Percentiles rank a stretch among this genome's conserved stretches.
These are phyloP conservation scores for Taphrina wiesneri DNA, from an alignment of 1,139 yeast genomes.

Conservation along the genomic window DNA sequence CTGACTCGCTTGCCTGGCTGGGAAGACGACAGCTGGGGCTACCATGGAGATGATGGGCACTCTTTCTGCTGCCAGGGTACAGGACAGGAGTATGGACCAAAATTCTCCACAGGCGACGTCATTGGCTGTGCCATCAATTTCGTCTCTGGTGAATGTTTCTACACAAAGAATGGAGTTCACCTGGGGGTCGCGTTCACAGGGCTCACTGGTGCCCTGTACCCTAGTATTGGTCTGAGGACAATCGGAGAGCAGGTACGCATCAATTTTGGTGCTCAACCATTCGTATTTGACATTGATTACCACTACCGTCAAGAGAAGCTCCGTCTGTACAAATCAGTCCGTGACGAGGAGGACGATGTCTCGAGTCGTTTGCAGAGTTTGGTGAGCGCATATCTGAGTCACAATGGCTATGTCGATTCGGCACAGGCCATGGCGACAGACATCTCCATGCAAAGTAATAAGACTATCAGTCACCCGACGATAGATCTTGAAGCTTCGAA, in stretches of 20 bases:
- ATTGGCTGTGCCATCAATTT: constrained; percentile 86
- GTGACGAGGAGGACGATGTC: constrained; percentile 33
- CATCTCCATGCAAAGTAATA: constrained; percentile 41
- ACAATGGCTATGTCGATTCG: constrained; percentile 71
- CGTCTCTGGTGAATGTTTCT: constrained; percentile 62
- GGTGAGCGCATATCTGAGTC: constrained; percentile 67
- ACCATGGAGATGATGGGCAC: constrained; percentile 60
- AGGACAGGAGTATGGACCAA: constrained; percentile 51
- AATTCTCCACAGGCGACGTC: constrained; percentile 60
- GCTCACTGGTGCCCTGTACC: constrained; percentile 49
- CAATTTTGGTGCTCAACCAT: constrained; percentile 70
- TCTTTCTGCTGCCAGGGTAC: constrained; percentile 51
- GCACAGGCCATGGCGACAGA: constrained; percentile 63
- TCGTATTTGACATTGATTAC: constrained; percentile 68
- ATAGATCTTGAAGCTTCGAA: constrained; percentile 47
- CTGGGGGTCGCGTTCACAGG: constrained; percentile 57
- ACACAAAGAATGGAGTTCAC: constrained; percentile 76
- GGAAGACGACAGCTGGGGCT: constrained; percentile 58
- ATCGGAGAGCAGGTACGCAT: constrained; percentile 57
- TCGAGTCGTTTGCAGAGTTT: constrained; percentile 43
- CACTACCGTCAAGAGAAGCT: constrained; percentile 52
- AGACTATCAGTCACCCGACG: constrained; percentile 40
- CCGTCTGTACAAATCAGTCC: constrained; percentile 29
- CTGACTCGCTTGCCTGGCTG: constrained; percentile 51
- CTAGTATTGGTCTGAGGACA: constrained; percentile 54